A percentile compares a stretch with the other conserved stretches of the same genome.
phyloP scores from a whole-genome alignment of 1,284 basidiomycete genomes.

The Sanguinoderma infundibulare region DNA sequence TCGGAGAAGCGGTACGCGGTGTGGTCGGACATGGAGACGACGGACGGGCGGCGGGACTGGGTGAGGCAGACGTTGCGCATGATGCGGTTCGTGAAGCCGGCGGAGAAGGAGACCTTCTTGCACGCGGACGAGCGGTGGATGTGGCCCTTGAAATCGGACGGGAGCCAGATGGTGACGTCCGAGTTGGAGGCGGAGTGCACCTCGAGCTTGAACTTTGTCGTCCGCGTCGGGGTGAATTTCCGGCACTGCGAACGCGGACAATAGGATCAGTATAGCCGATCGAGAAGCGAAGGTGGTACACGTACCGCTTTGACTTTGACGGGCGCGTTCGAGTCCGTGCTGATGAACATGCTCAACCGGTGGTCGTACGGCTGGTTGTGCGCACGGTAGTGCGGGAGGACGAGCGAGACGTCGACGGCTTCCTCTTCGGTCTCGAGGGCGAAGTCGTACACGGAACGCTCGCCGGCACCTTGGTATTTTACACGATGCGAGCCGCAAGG shows the following conservation, averaged over 20 bases:
- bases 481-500: conserved; percentile 35
- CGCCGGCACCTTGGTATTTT: conserved; percentile 35
- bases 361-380: conserved; percentile 70
- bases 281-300: conserved; percentile 7
- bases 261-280: not conserved
- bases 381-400: conserved; percentile 76
- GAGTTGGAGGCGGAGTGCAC: conserved; percentile 58
- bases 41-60: conserved; percentile 41
- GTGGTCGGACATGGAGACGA: conserved; percentile 30
- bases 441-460: conserved; percentile 57
- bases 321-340: conserved; percentile 48
- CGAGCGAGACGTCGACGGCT: conserved; percentile 65
- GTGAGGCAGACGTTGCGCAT: conserved; percentile 63
- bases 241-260: conserved; percentile 55
- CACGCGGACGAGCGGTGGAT: conserved; percentile 53
- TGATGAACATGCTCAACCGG: conserved; percentile 69
- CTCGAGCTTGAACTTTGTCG: conserved; percentile 63
- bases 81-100: conserved; percentile 74
- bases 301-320: conserved; percentile 72
- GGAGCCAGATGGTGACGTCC: conserved; percentile 73
- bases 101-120: conserved; percentile 60
- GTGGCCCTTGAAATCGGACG: conserved; percentile 74
- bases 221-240: conserved; percentile 54
- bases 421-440: conserved; percentile 53
- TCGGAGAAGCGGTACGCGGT: conserved; percentile 35